A percentile compares a stretch with the other conserved stretches of the same genome.
Conservation (phyloP, 2,329 filamentous ascomycete species). For the Ceratocystis smalleyi region DNA sequence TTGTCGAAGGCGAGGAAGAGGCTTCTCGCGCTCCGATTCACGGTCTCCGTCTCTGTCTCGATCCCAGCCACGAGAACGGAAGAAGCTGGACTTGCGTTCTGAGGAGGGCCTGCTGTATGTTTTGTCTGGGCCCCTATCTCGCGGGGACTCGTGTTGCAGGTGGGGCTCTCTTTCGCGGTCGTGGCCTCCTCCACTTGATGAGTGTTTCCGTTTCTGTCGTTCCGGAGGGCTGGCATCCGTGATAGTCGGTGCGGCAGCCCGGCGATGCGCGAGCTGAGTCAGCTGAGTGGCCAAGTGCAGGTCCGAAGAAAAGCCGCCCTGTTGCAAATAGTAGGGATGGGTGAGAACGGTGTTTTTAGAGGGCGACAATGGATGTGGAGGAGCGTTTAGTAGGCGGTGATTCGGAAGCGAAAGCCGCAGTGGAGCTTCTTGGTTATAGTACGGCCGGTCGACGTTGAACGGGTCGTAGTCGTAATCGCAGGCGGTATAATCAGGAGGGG, state of each 20-base stretch:
- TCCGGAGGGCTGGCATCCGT: slow-evolving; percentile 13
- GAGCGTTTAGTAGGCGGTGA: background rate
- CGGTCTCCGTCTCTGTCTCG: slow-evolving; percentile 6
- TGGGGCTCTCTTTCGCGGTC: background rate
- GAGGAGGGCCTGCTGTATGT: background rate
- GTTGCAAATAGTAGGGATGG: slow-evolving; percentile 14
- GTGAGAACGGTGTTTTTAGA: slow-evolving; percentile 6
- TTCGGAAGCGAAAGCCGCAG: background rate
- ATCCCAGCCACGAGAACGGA: slow-evolving; percentile 6
- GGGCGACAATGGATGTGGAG: background rate
- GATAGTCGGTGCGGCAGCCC: slow-evolving; percentile 8
- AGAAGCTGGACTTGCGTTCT: slow-evolving; percentile 7
- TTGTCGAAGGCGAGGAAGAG: slow-evolving; percentile 15
- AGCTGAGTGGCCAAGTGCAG: slow-evolving; percentile 15
- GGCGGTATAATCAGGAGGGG: background rate
- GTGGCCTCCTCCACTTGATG: background rate
- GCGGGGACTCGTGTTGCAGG: background rate
- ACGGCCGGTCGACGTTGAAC: slow-evolving; percentile 1
- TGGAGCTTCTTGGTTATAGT: background rate
- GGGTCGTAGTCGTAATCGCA: slow-evolving; percentile 12
- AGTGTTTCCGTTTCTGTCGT: slow-evolving; percentile 3
- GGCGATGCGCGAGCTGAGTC: slow-evolving; percentile 11
- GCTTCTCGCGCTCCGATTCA: slow-evolving; percentile 14
- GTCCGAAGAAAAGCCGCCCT: slow-evolving; percentile 15
- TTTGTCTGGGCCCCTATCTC: background rate